Base-by-base conservation (phyloP, 176 grass and related monocot genomes). In the Calamus simplicifolius region DNA sequence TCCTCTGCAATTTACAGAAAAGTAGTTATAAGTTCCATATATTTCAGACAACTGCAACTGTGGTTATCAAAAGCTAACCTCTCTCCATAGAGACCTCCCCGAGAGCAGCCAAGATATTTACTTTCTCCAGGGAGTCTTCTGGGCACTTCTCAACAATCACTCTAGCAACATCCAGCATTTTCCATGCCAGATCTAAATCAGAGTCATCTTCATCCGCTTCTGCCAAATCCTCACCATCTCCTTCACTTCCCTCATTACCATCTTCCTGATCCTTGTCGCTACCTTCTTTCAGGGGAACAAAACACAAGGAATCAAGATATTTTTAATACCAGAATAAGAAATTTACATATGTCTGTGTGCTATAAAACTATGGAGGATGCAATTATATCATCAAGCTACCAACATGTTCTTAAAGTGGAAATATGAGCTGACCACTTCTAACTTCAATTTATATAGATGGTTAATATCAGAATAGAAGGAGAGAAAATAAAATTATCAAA, bases 141-240 rank as follows among this genome's bases (percentile, higher is more conserved):
- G 73, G 56, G 58, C 16, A 74, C 60, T 89, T 83, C 69, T 98
- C 93, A 76, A 85, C 84, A 78, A 98, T 92, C 50, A 64, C 87
- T 79, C 93, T 98, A 59, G 93, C 93, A 83, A 98, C 74, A 67
- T 98, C 93, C 56, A 98, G 75, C 84, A 98, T 85, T 77, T 98
- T 89, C 87, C 87, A 98, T 10, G 93, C 63, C 69, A 89, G 93
- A 75, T 98, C 93, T 75, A 98, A 59, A 78, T 98, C 93, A 70
- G 88, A 89, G 58, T 97, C 92, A 23, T 96, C 92, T 75, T 97
- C 91, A 71, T 97, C 84, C 43, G 25, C 70, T 71, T 77, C 81
- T 31, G 54, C 75, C 28, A 67, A 56, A 63, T 88, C 93, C 54
- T 81, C 75, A 49, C 82, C 93, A 60, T 88, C 91, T 54, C 69